Base-by-base conservation (phyloP, 768 basidiomycete species). In the Suillus sp. region DNA sequence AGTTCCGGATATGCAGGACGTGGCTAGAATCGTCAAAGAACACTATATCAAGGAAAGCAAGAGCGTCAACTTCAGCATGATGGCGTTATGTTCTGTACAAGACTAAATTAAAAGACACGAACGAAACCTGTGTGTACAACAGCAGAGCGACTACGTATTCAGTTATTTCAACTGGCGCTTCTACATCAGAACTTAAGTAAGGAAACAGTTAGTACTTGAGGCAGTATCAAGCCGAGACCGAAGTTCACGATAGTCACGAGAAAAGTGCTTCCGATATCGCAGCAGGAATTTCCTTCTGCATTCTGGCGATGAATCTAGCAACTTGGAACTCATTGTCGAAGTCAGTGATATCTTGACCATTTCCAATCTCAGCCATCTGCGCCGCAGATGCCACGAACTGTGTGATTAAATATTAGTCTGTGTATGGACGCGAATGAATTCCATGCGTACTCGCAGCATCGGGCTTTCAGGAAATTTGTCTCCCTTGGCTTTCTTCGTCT, bases 51-150 rank as follows among this genome's bases (percentile, higher is more conserved):
- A 69, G 13, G 73, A 72, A 59, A 78, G 69, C 50, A 74, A 69
- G 70, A 79, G 66, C 66, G 77, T 76, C 66, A 75, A 72, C 62
- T 85, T 85, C 69, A 83, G 74, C 63, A 75, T 85, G 73, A 80
- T 85, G 68, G 80, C 81, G 3, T 75, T 85, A 30, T 80, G 79
- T 30, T 74, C 77, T 11, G 74, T 71, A 43, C 62, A 65, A 43
- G 4, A 16, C 25, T 65, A 56, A 32, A 32, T 22, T 16, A 37
- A 47, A 9, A 58, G 32, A 16, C 53, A 60, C 22, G n/a, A 3
- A 51, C 35, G 8, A 61, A 48, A 60, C 18, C 18, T 20, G n/a
- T 61, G 40, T 62, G 40, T 34, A 61, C 37, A 20, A 22, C 35
- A 32, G 42, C 38, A 61, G 10, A 30, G 35, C 18, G 18, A 37